Percentiles rank a stretch among this genome's conserved stretches.
Evolutionary conservation across 2,329 filamentous ascomycete species (phyloP).

Genomic region (Aureobasidium sp.): DNA sequence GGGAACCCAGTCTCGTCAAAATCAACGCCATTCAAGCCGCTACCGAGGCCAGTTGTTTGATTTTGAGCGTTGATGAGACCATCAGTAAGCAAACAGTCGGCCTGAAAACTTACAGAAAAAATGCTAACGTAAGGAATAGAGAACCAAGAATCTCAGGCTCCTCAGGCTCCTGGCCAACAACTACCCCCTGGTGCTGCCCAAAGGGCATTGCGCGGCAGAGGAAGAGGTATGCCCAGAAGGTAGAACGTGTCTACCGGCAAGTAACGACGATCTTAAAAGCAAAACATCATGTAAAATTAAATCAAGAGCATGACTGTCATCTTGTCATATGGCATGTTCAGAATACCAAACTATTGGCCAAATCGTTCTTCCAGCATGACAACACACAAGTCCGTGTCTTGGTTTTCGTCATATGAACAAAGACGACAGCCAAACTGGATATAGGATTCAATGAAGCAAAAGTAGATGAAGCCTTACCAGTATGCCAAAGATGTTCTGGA

Average conservation of each 20-base stretch:
- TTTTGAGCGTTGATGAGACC: slow-evolving; percentile 94
- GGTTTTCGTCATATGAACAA: neutral
- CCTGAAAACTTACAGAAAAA: neutral
- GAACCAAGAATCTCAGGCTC: slow-evolving; percentile 85
- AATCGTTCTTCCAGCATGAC: neutral
- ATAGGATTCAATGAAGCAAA: neutral
- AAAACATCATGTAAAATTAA: slow-evolving; percentile 11
- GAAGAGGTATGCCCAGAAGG: slow-evolving; percentile 82
- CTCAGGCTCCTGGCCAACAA: slow-evolving; percentile 69
- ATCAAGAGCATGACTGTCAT: slow-evolving; percentile 5
- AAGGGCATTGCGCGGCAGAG: slow-evolving; percentile 75
- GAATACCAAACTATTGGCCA: neutral
- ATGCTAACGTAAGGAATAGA: slow-evolving; percentile 1
- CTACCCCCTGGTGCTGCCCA: slow-evolving; percentile 64
- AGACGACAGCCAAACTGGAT: neutral
- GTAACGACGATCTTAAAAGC: slow-evolving; percentile 1
- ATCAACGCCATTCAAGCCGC: slow-evolving; percentile 95
- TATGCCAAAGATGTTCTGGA: neutral
- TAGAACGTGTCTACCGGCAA: slow-evolving; percentile 31
- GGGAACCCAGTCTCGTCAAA: slow-evolving; percentile 95
- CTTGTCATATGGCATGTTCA: slow-evolving; percentile 1
- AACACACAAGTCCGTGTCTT: neutral
- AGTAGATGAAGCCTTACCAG: neutral
- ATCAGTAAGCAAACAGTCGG: slow-evolving; percentile 47
- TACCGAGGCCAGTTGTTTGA: slow-evolving; percentile 90